Evolutionary conservation across 495 filamentous ascomycete genomes (phyloP), one percentile per base, ranked within the genome.

Genomic region (Hypoxylon lienhwacheense): DNA sequence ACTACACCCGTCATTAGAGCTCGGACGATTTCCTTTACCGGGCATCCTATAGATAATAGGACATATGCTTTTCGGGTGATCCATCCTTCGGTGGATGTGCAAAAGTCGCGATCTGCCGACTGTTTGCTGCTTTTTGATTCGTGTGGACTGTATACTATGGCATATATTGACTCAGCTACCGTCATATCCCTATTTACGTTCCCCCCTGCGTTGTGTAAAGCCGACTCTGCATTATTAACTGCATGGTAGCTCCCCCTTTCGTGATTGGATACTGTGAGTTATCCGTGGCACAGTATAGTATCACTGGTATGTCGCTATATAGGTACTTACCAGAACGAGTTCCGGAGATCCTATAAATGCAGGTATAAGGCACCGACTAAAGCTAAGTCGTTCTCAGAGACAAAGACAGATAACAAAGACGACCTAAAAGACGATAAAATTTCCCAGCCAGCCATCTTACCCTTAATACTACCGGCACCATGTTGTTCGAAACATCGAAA

Each of bases 181-280:
- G n/a, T n/a, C n/a, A n/a, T n/a, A n/a, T n/a, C n/a, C n/a, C n/a
- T n/a, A n/a, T n/a, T n/a, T n/a, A n/a, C n/a, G n/a, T n/a, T n/a
- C n/a, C n/a, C n/a, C n/a, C 33, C 28, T 55, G 33, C 25, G 17
- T 14, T 15, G 15, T 29, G 49, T 46, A 44, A 29, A 41, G 46
- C 32, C 55, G 24, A 12, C 7, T 36, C 41, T 52, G 24, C 41
- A 32, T 43, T 43, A 42, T 43, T n/a, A 35, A 24, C 36, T 53
- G 43, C 43, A 59, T 47, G 25, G 11, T 5, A 11, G 14, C 5
- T 8, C 29, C 20, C 29, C 20, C 3, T 3, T 25, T 31, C 12
- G 29, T 55, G 51, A 61, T 61, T 61, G 58, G 52, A 48, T 33
- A 36, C 24, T 19, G 31, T 22, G 12, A 41, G 25, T n/a, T 40